Evolutionary conservation across 2,329 filamentous ascomycete genomes (phyloP), one percentile per base, ranked within the genome.

Genomic region (Bipolaris sorokiniana): DNA sequence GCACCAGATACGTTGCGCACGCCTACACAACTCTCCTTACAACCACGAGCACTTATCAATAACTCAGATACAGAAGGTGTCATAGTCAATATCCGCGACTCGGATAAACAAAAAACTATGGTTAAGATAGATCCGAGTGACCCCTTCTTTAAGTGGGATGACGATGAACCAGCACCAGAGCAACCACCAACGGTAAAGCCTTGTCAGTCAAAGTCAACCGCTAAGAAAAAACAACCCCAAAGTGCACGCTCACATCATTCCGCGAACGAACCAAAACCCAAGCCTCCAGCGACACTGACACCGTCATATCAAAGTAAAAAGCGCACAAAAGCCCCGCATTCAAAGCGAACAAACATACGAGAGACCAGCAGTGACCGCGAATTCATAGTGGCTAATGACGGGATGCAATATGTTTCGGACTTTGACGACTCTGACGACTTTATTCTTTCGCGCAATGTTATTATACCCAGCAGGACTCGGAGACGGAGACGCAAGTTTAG

Each of bases 121-220:
- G 41, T 66, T 4, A 68, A 69, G 37, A 54, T 68, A 31, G 63
- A 70, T 15, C 34, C 51, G 0, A 55, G 59, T 13, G 61, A 65
- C n/a, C 37, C 51, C 5, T 41, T 48, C 2, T 55, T 69, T 5
- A 54, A 62, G 9, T 61, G 54, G 40, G 65, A 69, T 11, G 51
- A 58, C 11, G 56, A 63, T 11, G 48, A 47, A 3, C 58, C 54
- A 7, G 26, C 10, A 2, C n/a, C 16, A 1, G 52, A 44, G 1
- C 31, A 37, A 40, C 9, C 13, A 7, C 11, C 38, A 20, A 31
- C 22, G 3, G 9, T 1, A n/a, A 31, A 37, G 37, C 6, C 37
- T 13, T 37, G 44, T 6, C 11, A 18, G 37, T 22, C 37, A 15
- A 50, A 58, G 1, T 31, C 48, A 13, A 31, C 2, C 5, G 9